phyloP scores from a whole-genome alignment of 306 rosid genomes.

The Canavalia gladiata region DNA sequence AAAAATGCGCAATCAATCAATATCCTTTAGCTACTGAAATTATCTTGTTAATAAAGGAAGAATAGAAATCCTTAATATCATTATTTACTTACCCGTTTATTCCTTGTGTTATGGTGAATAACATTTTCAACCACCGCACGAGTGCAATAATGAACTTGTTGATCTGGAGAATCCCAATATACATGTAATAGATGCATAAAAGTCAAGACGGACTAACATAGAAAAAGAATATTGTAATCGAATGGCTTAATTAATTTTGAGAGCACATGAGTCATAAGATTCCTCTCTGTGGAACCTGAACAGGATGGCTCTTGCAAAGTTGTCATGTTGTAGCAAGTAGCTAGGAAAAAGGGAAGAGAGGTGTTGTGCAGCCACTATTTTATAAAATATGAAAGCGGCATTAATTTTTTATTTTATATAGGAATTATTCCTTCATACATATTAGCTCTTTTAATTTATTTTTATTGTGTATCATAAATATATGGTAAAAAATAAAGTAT shows the following conservation, averaged over 20 bases:
- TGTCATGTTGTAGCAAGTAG: slow-evolving; percentile 54
- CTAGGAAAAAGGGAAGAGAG: slow-evolving; percentile 26
- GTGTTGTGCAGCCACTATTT: slow-evolving; percentile 2
- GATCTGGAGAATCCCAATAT: slow-evolving; percentile 41
- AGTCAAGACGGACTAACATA: slow-evolving; percentile 47
- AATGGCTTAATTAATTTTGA: slow-evolving; percentile 47
- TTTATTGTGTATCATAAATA: too few relatives aligned
- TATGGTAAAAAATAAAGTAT: too few relatives aligned
- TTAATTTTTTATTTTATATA: neutral
- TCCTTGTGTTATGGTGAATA: slow-evolving; percentile 33
- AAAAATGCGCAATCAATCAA: neutral
- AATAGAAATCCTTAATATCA: neutral
- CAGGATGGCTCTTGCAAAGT: slow-evolving; percentile 46
- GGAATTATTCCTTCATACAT: neutral
- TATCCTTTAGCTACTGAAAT: neutral
- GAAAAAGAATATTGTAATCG: slow-evolving; percentile 41
- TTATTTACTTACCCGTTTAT: neutral
- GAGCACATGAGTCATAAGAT: slow-evolving; percentile 48
- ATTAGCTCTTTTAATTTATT: neutral
- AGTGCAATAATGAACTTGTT: slow-evolving; percentile 46
- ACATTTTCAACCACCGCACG: slow-evolving; percentile 48
- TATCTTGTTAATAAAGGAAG: slow-evolving; percentile 8
- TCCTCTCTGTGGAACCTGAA: slow-evolving; percentile 52
- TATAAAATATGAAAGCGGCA: neutral
- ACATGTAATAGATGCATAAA: slow-evolving; percentile 14